Base-by-base conservation (phyloP, 371 early-diverging fungal species). In the Mortierella sp. region DNA sequence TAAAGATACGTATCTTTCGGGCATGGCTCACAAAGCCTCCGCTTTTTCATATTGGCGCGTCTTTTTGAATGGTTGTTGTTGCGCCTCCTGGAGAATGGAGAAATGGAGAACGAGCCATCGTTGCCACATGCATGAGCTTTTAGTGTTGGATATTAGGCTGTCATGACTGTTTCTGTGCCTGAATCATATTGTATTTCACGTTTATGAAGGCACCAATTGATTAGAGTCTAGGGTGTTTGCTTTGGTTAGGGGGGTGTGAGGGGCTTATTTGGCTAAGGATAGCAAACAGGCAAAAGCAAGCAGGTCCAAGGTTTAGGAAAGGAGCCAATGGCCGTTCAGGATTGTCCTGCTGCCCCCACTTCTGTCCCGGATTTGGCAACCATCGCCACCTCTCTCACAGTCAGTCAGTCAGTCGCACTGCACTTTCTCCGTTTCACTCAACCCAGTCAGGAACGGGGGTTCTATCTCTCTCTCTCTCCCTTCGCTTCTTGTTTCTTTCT, bases 321-420 rank as follows among this genome's bases (percentile, higher is more conserved):
- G 1, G 63, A 63, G 21, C 63, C 63, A 63, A 63, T 63, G 63
- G 63, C 60, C 29, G 5, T 4, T 21, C 2, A n/a, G 32, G 11
- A 18, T 4, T 32, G 63, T 63, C 63, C 32, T 63, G 35, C 63
- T 35, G 63, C 21, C 38, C 21, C 38, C 38, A 32, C 35, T 18
- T 35, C 63, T 63, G 18, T 12, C 63, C 63, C 63, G 32, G 38
- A 63, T 63, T 63, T 63, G 63, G 63, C 35, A 63, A 63, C 38
- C 63, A 63, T 63, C 63, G 29, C 38, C 3, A 35, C 14, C 48
- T 35, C 48, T 46, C 48, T 46, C 48, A 46, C 48, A 46, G 48
- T 46, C 48, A 46, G 56, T n/a, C n/a, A 38, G 38, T 6, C 3
- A 6, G 41, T 1, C 41, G 3, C 63, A 63, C 38, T 63, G 63